Evolutionary conservation across 306 rosid genomes (phyloP).

Genomic region (Pyrus pyrifolia): DNA sequence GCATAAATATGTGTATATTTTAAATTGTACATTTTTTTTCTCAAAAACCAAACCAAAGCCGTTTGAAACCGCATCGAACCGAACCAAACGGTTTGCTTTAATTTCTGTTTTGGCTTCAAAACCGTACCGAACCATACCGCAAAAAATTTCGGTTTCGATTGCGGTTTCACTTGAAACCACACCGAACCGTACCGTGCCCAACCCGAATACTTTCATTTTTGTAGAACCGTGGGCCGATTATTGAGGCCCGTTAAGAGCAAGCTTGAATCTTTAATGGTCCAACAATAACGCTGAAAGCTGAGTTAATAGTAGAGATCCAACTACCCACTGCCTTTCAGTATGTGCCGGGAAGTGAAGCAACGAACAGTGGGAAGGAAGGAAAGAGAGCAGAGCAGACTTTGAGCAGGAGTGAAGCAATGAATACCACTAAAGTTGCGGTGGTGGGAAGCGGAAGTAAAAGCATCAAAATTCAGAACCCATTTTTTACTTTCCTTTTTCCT

Average conservation of each 20-base stretch:
- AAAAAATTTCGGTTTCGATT: too few relatives aligned
- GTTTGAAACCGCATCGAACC: too few relatives aligned
- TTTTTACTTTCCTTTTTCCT: not conserved
- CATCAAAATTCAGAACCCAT: not conserved
- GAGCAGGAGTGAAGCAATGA: constrained; percentile 28
- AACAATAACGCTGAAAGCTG: not conserved
- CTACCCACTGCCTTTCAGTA: not conserved
- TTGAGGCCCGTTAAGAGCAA: not conserved
- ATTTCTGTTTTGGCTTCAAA: too few relatives aligned
- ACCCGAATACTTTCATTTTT: not conserved
- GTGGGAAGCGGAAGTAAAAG: constrained; percentile 76
- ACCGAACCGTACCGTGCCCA: too few relatives aligned
- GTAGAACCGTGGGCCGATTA: not conserved
- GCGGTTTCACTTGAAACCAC: too few relatives aligned
- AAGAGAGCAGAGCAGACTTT: not conserved
- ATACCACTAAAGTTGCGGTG: constrained; percentile 53
- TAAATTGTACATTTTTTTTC: too few relatives aligned
- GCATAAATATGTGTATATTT: too few relatives aligned
- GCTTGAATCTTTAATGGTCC: not conserved
- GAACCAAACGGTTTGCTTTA: too few relatives aligned
- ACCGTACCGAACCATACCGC: too few relatives aligned
- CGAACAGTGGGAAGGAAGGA: not conserved
- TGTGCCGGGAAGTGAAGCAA: not conserved
- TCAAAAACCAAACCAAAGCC: too few relatives aligned
- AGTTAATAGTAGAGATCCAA: not conserved